Evolutionary conservation across 1,284 basidiomycete genomes (phyloP), one percentile per base, ranked within the genome.

Genomic region (Cutaneotrichosporon daszewskae): DNA sequence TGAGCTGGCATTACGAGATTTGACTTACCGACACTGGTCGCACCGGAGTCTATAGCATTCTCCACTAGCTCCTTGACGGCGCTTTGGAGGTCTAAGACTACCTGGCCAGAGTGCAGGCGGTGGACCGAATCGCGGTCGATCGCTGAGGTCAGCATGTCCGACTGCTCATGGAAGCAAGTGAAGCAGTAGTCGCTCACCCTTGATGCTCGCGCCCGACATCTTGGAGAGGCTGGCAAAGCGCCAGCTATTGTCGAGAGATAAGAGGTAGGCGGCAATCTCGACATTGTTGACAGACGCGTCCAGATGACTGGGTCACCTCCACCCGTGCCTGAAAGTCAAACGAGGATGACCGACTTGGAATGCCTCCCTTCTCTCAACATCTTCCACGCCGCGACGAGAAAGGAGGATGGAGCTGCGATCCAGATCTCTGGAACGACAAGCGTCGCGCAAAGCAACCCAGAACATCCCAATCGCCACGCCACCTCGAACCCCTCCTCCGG

Each of bases 51-150:
- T 22, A 97, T 74, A 46, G 88, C 87, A 66, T 99, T 99, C 72
- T 99, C 95, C 3, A 98, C 79, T 2, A 98, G 79, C 67, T 99
- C 95, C 65, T 98, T 98, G 43, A 98, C 84, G 1, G 89, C 89
- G 0, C 83, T 86, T 62, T 91, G 90, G 1, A 98, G 78, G 65
- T 97, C 91, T 23, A 94, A 77, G 0, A 98, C 85, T 24, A 98
- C 94, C 65, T 98, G 95, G 1, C 89, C 91, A 5, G 89, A 90
- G 0, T 90, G 87, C 45, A 97, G 84, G 41, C 80, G 77, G 65
- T 94, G 90, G 9, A 90, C 76, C 8, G 89, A 87, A 3, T 76
- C 69, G 3, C 71, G 70, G 59, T 94, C 88, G 52, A 96, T 89
- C 9, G 83, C 77, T 72, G 38, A 5, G 17, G 39, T 37, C 25